Conservation (phyloP, 2,329 filamentous ascomycete genomes). For the Scytalidium sp. region DNA sequence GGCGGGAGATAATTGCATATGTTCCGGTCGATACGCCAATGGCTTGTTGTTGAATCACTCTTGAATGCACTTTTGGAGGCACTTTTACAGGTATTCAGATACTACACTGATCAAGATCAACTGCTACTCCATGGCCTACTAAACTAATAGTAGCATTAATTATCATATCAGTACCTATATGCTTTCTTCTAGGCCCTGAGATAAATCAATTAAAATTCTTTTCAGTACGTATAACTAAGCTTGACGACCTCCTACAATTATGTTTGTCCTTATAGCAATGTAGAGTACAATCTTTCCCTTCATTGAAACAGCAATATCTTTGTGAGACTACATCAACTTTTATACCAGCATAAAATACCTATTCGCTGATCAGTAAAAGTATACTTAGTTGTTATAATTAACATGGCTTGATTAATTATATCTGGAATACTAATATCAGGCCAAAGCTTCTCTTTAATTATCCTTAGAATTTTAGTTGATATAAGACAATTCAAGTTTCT, state of each 20-base stretch:
- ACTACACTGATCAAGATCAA: neutral
- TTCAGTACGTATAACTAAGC: neutral
- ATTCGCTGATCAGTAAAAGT: neutral
- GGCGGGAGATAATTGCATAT: too few relatives aligned
- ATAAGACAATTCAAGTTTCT: too few relatives aligned
- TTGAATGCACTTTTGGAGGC: neutral
- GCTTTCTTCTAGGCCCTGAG: neutral
- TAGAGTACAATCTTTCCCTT: neutral
- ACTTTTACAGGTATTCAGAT: neutral
- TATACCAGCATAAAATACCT: neutral
- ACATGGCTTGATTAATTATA: neutral
- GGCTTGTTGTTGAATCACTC: neutral
- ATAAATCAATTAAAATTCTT: neutral
- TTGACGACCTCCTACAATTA: neutral
- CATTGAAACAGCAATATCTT: neutral
- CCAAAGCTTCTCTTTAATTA: too few relatives aligned
- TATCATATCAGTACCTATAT: neutral
- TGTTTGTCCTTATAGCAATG: neutral
- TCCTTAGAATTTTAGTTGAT: too few relatives aligned
- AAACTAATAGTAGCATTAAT: neutral
- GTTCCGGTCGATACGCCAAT: neutral
- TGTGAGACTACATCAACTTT: neutral
- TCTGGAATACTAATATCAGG: conserved; percentile 3
- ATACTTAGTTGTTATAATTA: neutral
- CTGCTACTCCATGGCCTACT: neutral